These are phyloP conservation scores for Pelargonium fulgidum DNA, from an alignment of 441 rosid species.

Conservation along the genomic window DNA sequence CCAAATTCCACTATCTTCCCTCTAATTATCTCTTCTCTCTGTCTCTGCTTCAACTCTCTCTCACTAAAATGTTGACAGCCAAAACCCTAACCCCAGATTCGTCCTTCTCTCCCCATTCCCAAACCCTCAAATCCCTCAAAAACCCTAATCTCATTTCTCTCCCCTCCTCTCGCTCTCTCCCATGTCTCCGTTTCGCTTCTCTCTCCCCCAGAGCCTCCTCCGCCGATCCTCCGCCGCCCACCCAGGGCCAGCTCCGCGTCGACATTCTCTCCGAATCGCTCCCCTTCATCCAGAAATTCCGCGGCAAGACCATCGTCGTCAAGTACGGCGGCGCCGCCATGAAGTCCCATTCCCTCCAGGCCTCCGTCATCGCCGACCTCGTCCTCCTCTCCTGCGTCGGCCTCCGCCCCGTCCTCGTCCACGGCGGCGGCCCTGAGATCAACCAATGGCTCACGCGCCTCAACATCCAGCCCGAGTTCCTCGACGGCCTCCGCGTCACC, in stretches of 20 bases:
- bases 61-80: background rate
- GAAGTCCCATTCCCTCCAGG: constrained; percentile 65
- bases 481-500: constrained; percentile 84
- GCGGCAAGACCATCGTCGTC: constrained; percentile 81
- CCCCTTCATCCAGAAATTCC: constrained; percentile 81
- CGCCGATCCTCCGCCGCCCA: background rate
- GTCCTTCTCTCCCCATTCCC: constrained; percentile 6
- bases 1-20: too few relatives aligned
- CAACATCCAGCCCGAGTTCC: constrained; percentile 62
- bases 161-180: background rate
- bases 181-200: background rate
- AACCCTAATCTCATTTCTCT: background rate
- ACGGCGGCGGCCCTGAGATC: constrained; percentile 90
- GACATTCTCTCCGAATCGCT: constrained; percentile 74
- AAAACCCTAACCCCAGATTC: constrained; percentile 3
- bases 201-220: background rate
- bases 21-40: background rate
- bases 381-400: constrained; percentile 84
- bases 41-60: background rate
- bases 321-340: constrained; percentile 96
- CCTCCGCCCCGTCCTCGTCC: constrained; percentile 84
- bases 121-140: constrained; percentile 5
- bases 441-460: constrained; percentile 70
- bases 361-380: constrained; percentile 68
- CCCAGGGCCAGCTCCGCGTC: constrained; percentile 42